Conservation (phyloP, 2,329 filamentous ascomycete genomes). For the Catunica adiposa region DNA sequence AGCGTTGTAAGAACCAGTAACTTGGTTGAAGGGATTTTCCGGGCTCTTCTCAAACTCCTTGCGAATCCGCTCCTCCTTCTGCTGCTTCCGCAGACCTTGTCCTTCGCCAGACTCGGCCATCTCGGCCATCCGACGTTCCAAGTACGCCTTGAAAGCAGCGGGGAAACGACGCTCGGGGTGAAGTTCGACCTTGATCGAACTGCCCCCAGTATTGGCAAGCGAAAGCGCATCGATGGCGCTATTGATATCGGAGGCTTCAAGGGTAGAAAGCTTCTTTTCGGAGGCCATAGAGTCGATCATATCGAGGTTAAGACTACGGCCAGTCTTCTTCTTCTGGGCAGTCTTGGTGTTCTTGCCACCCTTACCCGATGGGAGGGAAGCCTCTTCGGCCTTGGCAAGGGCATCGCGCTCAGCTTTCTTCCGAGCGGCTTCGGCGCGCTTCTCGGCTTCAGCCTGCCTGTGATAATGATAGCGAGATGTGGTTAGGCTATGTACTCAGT, state of each 20-base stretch:
- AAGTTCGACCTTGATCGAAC: constrained; percentile 53
- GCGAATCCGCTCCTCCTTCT: constrained; percentile 65
- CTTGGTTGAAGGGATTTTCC: constrained; percentile 92
- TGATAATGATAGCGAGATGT: neutral
- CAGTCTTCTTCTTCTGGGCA: constrained; percentile 44
- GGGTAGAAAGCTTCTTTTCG: constrained; percentile 31
- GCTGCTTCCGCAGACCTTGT: constrained; percentile 59
- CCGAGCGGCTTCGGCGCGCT: constrained; percentile 63
- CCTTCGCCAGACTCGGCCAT: constrained; percentile 65
- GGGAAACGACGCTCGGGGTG: constrained; percentile 81
- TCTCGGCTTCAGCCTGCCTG: constrained; percentile 71
- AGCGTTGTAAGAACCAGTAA: constrained; percentile 58
- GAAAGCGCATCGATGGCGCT: constrained; percentile 79
- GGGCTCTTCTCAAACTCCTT: constrained; percentile 93
- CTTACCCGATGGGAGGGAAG: constrained; percentile 37
- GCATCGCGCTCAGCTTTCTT: constrained; percentile 91
- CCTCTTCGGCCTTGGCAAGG: constrained; percentile 68
- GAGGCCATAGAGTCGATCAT: constrained; percentile 62
- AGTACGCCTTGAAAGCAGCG: constrained; percentile 68
- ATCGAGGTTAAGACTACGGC: constrained; percentile 53
- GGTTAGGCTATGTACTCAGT: constrained; percentile 2
- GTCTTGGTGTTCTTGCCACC: constrained; percentile 54
- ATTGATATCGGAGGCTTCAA: constrained; percentile 80
- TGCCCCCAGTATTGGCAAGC: constrained; percentile 35
- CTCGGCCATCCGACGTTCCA: constrained; percentile 66